Percentiles rank a stretch among this genome's conserved stretches.
These are phyloP conservation scores for Pulveroboletus sp. DNA, from an alignment of 768 basidiomycete genomes.

Conservation along the genomic window DNA sequence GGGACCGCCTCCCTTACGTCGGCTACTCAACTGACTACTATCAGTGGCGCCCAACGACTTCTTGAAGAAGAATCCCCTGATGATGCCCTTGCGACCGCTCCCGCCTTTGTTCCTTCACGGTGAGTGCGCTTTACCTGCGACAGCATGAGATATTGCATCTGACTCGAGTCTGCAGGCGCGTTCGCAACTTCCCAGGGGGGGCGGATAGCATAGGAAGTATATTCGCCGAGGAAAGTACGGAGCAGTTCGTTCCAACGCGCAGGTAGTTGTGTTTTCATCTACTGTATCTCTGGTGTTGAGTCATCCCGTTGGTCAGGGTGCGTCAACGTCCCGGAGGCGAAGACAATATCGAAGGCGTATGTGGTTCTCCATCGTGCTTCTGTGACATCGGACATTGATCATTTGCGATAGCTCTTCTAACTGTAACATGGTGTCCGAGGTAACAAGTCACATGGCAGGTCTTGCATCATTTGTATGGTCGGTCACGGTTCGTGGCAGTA, in stretches of 20 bases:
- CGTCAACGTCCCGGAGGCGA: conserved; percentile 63
- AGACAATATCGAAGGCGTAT: conserved; percentile 49
- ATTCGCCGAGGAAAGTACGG: conserved; percentile 40
- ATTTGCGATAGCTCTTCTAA: conserved; percentile 28
- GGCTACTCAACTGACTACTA: neutral
- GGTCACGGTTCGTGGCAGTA: neutral
- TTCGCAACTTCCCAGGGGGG: conserved; percentile 31
- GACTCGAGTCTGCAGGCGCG: conserved; percentile 26
- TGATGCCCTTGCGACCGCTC: conserved; percentile 42
- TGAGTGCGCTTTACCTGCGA: conserved; percentile 16
- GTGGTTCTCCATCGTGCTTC: conserved; percentile 11
- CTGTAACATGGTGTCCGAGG: neutral
- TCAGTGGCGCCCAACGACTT: conserved; percentile 3
- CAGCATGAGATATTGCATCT: neutral
- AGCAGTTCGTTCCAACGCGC: conserved; percentile 65
- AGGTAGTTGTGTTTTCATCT: conserved; percentile 36
- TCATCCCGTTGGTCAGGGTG: conserved; percentile 39
- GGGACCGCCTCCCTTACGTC: conserved; percentile 11
- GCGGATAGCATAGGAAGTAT: conserved; percentile 30
- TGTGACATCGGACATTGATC: neutral
- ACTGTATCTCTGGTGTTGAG: neutral
- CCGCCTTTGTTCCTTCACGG: conserved; percentile 42
- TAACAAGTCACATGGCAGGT: neutral
- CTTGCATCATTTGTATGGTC: neutral
- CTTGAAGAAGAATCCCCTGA: conserved; percentile 41